phyloP scores from a whole-genome alignment of 345 rosid genomes.

The Bruguiera parviflora region DNA sequence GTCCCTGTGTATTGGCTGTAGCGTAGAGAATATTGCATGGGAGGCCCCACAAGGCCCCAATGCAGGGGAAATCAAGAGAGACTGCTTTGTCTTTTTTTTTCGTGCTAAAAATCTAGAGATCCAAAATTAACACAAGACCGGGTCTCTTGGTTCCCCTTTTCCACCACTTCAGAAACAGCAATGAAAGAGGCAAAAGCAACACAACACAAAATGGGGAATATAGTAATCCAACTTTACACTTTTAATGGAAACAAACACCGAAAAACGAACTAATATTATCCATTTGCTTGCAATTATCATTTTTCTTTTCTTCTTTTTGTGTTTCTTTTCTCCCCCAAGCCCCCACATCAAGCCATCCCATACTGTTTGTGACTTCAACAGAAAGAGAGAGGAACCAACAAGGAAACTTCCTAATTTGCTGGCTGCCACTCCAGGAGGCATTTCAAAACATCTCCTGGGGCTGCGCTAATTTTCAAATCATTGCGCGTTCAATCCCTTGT shows the following conservation, averaged over 20 bases:
- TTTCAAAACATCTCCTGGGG: conserved; percentile 30
- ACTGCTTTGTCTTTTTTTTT: background rate
- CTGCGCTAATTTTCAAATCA: conserved; percentile 12
- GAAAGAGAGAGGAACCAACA: conserved; percentile 22
- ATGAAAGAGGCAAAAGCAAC: background rate
- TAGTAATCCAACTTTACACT: background rate
- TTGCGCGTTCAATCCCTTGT: background rate
- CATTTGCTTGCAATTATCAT: background rate
- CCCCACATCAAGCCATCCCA: conserved; percentile 23
- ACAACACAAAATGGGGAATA: conserved; percentile 4
- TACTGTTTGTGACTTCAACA: conserved; percentile 13
- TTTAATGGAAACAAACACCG: conserved; percentile 4
- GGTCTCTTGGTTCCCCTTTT: conserved; percentile 34
- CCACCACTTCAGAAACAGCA: conserved; percentile 15
- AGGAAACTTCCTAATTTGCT: conserved; percentile 10
- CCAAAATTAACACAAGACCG: conserved; percentile 35
- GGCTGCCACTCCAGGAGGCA: conserved; percentile 39
- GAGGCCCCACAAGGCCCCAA: background rate
- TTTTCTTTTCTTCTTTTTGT: background rate
- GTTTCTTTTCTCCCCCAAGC: background rate
- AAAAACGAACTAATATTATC: conserved; percentile 8
- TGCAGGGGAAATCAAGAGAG: background rate
- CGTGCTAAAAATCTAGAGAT: conserved; percentile 44
- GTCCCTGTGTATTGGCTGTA: too few species aligned
- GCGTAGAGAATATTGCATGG: too few species aligned